A percentile compares a stretch with the other conserved stretches of the same genome.
Evolutionary conservation across 306 rosid species (phyloP).

Genomic region (Luffa aegyptiaca): DNA sequence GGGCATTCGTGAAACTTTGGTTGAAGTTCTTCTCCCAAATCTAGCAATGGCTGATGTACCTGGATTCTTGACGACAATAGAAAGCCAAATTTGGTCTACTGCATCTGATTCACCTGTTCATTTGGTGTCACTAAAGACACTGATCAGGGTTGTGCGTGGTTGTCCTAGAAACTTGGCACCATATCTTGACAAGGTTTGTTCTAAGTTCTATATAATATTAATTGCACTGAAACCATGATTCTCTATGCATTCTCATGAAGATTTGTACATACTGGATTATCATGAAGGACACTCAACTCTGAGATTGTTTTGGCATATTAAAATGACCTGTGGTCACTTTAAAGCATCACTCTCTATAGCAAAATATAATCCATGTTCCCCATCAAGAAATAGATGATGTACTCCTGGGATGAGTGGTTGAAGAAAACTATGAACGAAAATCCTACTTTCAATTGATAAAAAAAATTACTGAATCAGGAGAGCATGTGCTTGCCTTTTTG

Average conservation of each 20-base stretch:
- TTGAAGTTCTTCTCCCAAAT: constrained; percentile 90
- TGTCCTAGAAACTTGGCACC: constrained; percentile 78
- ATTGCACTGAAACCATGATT: not conserved
- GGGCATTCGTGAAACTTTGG: constrained; percentile 62
- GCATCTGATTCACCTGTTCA: constrained; percentile 97
- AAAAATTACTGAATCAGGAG: not conserved
- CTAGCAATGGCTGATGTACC: constrained; percentile 80
- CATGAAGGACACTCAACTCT: not conserved
- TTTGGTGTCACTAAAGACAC: constrained; percentile 74
- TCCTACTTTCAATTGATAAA: not conserved
- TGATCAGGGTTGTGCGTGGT: constrained; percentile 73
- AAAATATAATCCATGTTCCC: not conserved
- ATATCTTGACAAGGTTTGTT: constrained; percentile 87
- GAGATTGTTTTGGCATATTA: not conserved
- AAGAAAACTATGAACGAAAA: not conserved
- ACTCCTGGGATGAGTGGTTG: not conserved
- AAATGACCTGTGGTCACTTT: not conserved
- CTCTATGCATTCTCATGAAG: not conserved
- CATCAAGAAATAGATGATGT: not conserved
- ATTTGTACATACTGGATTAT: not conserved
- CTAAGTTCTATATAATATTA: not conserved
- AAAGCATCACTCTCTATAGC: not conserved
- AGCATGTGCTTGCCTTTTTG: not conserved
- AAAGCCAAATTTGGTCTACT: constrained; percentile 97
- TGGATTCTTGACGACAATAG: constrained; percentile 63